phyloP scores from a whole-genome alignment of 2,329 filamentous ascomycete species.

The Spiromastix sp. region DNA sequence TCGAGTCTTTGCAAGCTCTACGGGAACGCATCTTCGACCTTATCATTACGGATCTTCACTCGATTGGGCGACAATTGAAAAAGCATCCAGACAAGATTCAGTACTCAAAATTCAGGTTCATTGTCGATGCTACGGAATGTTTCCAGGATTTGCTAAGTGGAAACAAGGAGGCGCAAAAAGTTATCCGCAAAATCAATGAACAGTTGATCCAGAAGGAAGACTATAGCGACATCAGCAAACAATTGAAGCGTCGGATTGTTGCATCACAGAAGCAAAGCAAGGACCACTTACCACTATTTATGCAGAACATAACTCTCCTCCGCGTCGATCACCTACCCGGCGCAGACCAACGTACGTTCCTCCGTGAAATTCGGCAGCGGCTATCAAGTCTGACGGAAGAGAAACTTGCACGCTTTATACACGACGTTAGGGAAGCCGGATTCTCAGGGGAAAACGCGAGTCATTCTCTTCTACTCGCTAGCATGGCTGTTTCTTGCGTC shows the following conservation, averaged over 20 bases:
- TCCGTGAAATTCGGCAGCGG: conserved; percentile 24
- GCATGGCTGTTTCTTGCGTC: conserved; percentile 25
- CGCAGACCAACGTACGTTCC: conserved; percentile 27
- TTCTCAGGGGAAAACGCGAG: conserved; percentile 19
- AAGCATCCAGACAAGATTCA: conserved; percentile 21
- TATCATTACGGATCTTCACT: conserved; percentile 25
- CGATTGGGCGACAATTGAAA: conserved; percentile 24
- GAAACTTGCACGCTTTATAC: conserved; percentile 20
- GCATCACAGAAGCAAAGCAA: conserved; percentile 16
- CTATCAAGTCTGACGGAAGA: conserved; percentile 25
- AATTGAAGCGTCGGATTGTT: conserved; percentile 26
- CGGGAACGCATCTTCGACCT: conserved; percentile 25
- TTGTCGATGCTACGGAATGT: conserved; percentile 28
- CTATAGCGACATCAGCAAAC: conserved; percentile 17
- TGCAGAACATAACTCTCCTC: conserved; percentile 24
- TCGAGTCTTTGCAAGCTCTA: conserved; percentile 20
- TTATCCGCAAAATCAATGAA: conserved; percentile 24
- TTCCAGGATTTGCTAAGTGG: conserved; percentile 28
- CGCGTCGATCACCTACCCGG: conserved; percentile 26
- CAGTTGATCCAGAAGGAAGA: conserved; percentile 24
- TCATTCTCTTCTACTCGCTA: conserved; percentile 26
- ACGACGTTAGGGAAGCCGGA: conserved; percentile 21
- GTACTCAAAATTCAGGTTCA: conserved; percentile 22
- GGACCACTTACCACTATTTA: conserved; percentile 3
- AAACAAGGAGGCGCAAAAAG: conserved; percentile 25